Evolutionary conservation across 495 filamentous ascomycete genomes (phyloP), one percentile per base, ranked within the genome.

Genomic region (Bacidia rubella): DNA sequence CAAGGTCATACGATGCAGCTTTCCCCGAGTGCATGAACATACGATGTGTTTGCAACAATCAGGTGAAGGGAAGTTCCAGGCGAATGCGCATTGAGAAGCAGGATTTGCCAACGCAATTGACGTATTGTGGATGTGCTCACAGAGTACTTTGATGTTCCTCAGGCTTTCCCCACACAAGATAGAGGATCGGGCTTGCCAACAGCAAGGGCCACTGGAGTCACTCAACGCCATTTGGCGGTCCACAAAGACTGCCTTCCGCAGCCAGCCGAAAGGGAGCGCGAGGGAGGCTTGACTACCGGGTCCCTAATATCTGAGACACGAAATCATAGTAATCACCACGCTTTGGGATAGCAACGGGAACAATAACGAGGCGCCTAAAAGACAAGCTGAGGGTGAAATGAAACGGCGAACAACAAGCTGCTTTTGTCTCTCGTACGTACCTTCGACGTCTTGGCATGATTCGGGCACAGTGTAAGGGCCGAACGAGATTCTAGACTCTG

Each of bases 261-360:
- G 41, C 41, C 41, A 44, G 41, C 41, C 41, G 41, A 22, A 44
- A 44, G 41, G 41, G 41, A 44, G 41, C 41, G 41, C 15, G 5
- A 9, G 41, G 41, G 41, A 44, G 41, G 41, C 41, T 44, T 44
- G 41, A 44, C 7, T 17, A 44, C 20, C 41, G 19, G 7, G 15
- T 44, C 20, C 17, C 41, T 9, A n/a, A 20, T 20, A 7, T 17
- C 41, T 44, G 41, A 44, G 20, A 44, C 15, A 44, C 7, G 12
- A 22, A 9, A 20, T 17, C 41, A 44, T 9, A 39, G 9, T n/a
- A 39, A 39, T n/a, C 10, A n/a, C 10, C 10, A 39, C n/a, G 32
- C n/a, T n/a, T 10, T n/a, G 32, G 9, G 10, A n/a, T 9, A n/a
- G 9, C 32, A 39, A n/a, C 32, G 32, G 10, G 9, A 10, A 10